phyloP scores from a whole-genome alignment of 306 rosid genomes.

The Echinosophora koreensis region DNA sequence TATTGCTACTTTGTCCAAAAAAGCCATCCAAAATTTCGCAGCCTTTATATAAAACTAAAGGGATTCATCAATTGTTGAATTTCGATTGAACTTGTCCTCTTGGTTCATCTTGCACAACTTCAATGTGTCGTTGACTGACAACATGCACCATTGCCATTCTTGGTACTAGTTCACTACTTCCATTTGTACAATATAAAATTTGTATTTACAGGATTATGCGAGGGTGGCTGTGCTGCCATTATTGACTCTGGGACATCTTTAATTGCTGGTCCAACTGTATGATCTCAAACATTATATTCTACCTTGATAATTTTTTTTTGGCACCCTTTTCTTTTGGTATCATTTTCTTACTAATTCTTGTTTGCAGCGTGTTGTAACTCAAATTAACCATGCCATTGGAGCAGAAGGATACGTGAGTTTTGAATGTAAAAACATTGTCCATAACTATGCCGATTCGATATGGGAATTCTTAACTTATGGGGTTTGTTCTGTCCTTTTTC shows the following conservation, averaged over 20 bases:
- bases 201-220: constrained; percentile 62
- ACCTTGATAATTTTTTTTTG: constrained; percentile 11
- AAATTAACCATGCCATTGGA: constrained; percentile 82
- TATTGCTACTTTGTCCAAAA: background rate
- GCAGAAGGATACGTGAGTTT: constrained; percentile 70
- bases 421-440: constrained; percentile 70
- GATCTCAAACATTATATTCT: constrained; percentile 39
- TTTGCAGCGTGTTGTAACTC: constrained; percentile 70
- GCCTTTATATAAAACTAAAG: constrained; percentile 9
- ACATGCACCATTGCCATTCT: background rate
- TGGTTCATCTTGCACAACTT: constrained; percentile 12
- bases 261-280: constrained; percentile 83
- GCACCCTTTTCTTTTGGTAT: background rate
- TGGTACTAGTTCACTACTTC: constrained; percentile 1
- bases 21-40: constrained; percentile 10
- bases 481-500: constrained; percentile 54
- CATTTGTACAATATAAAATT: background rate
- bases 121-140: background rate
- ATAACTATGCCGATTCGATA: constrained; percentile 63
- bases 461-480: constrained; percentile 70
- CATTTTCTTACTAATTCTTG: constrained; percentile 42
- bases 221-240: constrained; percentile 67
- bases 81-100: constrained; percentile 19
- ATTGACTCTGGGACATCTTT: constrained; percentile 79
- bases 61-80: background rate